phyloP scores from a whole-genome alignment of 2,329 filamentous ascomycete species.

The Diaporthe citrichinensis region DNA sequence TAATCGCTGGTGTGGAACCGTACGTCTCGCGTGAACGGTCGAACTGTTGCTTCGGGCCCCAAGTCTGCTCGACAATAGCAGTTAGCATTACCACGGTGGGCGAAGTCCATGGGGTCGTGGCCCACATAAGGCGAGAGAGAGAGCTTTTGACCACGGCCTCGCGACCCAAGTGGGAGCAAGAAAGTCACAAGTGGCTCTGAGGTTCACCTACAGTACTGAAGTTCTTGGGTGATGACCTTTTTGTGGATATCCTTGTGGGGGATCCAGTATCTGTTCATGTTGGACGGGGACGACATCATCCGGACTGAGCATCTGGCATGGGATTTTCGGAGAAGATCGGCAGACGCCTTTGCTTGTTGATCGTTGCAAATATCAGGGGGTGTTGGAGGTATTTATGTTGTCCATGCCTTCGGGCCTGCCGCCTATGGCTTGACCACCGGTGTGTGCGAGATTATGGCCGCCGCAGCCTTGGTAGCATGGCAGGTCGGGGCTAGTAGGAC shows the following conservation, averaged over 20 bases:
- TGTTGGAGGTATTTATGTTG: conserved; percentile 33
- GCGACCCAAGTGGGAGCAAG: background rate
- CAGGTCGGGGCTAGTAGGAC: conserved; percentile 27
- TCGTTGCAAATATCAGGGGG: conserved; percentile 15
- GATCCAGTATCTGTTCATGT: conserved; percentile 73
- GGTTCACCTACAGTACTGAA: conserved; percentile 60
- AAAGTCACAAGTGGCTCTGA: background rate
- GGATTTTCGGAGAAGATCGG: conserved; percentile 14
- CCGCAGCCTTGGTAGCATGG: conserved; percentile 28
- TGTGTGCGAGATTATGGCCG: conserved; percentile 15
- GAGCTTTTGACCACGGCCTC: background rate
- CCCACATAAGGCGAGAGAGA: background rate
- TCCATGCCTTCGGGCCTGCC: conserved; percentile 16
- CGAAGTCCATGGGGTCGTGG: background rate
- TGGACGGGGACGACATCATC: conserved; percentile 46
- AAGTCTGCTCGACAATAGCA: conserved; percentile 52
- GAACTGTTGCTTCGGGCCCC: conserved; percentile 70
- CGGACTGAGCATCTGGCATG: conserved; percentile 8
- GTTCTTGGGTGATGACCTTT: conserved; percentile 70
- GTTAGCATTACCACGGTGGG: background rate
- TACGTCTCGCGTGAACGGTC: conserved; percentile 70
- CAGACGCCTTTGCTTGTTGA: conserved; percentile 6
- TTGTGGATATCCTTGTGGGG: conserved; percentile 72
- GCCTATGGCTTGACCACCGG: background rate
- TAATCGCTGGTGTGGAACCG: conserved; percentile 44